These are phyloP conservation scores for Pholiota microspora DNA, from an alignment of 768 basidiomycete genomes.

Conservation along the genomic window DNA sequence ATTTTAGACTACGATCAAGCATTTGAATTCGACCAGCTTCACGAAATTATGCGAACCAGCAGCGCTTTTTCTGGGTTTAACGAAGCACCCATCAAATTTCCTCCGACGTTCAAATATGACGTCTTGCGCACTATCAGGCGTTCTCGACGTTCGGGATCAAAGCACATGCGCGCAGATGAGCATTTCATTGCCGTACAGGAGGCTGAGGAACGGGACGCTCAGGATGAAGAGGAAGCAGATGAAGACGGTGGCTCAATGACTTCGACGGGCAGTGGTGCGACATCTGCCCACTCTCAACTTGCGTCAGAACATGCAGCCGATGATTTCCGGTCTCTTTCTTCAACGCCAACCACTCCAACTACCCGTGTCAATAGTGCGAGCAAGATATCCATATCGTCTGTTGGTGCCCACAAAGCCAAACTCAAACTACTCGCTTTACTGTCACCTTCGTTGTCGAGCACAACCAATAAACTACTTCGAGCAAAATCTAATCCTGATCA, in stretches of 20 bases:
- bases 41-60: conserved; percentile 67
- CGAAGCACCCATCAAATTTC: conserved; percentile 81
- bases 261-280: conserved; percentile 45
- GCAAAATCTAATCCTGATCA: conserved; percentile 6
- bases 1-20: conserved; percentile 76
- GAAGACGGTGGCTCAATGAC: conserved; percentile 43
- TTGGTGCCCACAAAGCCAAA: conserved; percentile 13
- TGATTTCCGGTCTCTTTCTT: conserved; percentile 10
- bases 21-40: conserved; percentile 87
- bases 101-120: conserved; percentile 94
- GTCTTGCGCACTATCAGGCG: conserved; percentile 61
- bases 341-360: conserved; percentile 9
- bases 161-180: conserved; percentile 21
- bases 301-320: conserved; percentile 9
- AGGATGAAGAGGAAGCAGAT: conserved; percentile 38
- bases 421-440: conserved; percentile 20
- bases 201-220: conserved; percentile 28
- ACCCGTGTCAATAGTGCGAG: conserved; percentile 10
- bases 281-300: conserved; percentile 26
- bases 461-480: conserved; percentile 11
- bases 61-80: conserved; percentile 73
- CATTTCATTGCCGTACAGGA: conserved; percentile 10
- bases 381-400: conserved; percentile 12
- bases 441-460: conserved; percentile 18
- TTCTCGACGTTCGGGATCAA: conserved; percentile 37